A percentile compares a stretch with the other conserved stretches of the same genome.
Evolutionary conservation across 176 grass and related monocot species (phyloP).

Genomic region (Oryza rufipogon): DNA sequence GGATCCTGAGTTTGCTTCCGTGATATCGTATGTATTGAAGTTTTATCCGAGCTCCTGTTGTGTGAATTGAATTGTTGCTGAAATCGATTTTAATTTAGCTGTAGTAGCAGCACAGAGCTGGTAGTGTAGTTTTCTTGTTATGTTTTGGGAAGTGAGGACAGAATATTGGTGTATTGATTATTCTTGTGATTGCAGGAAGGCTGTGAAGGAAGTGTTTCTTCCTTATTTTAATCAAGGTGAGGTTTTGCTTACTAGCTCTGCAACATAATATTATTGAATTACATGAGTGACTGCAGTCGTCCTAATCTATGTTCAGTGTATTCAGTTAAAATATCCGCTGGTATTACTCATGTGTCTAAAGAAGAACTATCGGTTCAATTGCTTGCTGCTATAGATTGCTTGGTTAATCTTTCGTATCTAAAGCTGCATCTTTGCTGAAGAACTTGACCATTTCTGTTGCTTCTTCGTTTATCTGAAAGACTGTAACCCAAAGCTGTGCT

Average conservation of each 20-base stretch:
- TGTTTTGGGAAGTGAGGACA: not conserved
- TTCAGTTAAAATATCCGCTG: not conserved
- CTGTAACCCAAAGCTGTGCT: not conserved
- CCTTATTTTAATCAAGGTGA: constrained; percentile 83
- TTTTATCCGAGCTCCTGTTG: not conserved
- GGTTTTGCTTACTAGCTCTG: not conserved
- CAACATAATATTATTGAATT: not conserved
- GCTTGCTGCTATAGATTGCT: not conserved
- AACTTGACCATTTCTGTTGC: not conserved
- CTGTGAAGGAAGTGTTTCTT: constrained; percentile 74
- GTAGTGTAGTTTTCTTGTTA: not conserved
- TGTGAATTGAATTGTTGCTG: not conserved
- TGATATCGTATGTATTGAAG: constrained; percentile 67
- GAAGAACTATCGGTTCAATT: not conserved
- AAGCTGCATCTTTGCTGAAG: not conserved
- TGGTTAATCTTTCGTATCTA: not conserved
- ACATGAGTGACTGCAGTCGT: not conserved
- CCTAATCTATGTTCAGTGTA: not conserved
- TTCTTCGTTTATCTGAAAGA: not conserved
- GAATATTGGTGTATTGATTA: constrained; percentile 5
- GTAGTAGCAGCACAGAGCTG: not conserved
- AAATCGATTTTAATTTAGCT: not conserved
- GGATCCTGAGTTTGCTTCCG: constrained; percentile 43
- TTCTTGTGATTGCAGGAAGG: constrained; percentile 58
- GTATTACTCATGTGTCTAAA: not conserved